These are phyloP conservation scores for Pseudogymnoascus sp. DNA, from an alignment of 2,329 filamentous ascomycete genomes.

Conservation along the genomic window DNA sequence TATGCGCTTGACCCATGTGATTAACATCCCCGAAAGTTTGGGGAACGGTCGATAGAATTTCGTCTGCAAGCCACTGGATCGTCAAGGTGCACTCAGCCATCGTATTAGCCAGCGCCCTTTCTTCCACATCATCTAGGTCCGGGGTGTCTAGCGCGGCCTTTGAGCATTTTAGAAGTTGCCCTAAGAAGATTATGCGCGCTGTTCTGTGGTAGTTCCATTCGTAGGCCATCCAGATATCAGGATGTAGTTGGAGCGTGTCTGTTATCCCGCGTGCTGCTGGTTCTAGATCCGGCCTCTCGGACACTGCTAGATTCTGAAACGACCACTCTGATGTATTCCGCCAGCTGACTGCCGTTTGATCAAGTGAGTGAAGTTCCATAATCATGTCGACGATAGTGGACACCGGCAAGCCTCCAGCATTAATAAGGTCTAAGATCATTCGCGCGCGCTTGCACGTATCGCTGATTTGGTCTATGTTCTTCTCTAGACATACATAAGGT, in stretches of 20 bases:
- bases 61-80: slow-evolving; percentile 27
- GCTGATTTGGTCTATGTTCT: slow-evolving; percentile 24
- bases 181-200: slow-evolving; percentile 31
- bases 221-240: slow-evolving; percentile 35
- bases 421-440: slow-evolving; percentile 19
- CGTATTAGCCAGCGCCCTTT: slow-evolving; percentile 11
- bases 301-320: slow-evolving; percentile 23
- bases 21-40: slow-evolving; percentile 33
- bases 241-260: slow-evolving; percentile 29
- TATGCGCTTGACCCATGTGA: slow-evolving; percentile 17
- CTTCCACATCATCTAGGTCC: slow-evolving; percentile 5
- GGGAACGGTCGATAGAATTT: slow-evolving; percentile 32
- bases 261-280: slow-evolving; percentile 15
- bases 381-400: slow-evolving; percentile 23
- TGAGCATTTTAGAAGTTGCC: slow-evolving; percentile 30
- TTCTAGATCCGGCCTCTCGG: slow-evolving; percentile 16
- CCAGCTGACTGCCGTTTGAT: slow-evolving; percentile 27
- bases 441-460: slow-evolving; percentile 28
- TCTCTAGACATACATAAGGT: slow-evolving; percentile 25
- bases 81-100: slow-evolving; percentile 19
- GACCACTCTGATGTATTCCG: slow-evolving; percentile 29
- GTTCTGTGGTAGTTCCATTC: slow-evolving; percentile 36
- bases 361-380: slow-evolving; percentile 27
- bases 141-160: slow-evolving; percentile 12
- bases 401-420: slow-evolving; percentile 10